A percentile compares a stretch with the other conserved stretches of the same genome.
These are phyloP conservation scores for Suillus placidus DNA, from an alignment of 768 basidiomycete species.

Conservation along the genomic window DNA sequence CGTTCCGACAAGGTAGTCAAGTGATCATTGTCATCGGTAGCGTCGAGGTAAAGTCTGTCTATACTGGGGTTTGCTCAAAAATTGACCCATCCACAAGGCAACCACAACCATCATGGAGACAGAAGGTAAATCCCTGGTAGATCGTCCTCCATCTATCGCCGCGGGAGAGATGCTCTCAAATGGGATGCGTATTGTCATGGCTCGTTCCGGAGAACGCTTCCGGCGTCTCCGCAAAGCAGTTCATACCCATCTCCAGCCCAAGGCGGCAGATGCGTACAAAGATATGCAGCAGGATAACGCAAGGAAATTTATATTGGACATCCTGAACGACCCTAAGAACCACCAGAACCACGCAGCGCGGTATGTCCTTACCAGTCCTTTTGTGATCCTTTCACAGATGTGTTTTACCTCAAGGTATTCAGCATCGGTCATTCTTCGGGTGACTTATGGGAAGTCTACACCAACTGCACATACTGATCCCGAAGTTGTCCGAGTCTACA, in stretches of 20 bases:
- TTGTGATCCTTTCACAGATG: constrained; percentile 28
- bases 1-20: constrained; percentile 48
- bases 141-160: constrained; percentile 50
- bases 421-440: constrained; percentile 13
- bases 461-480: constrained; percentile 14
- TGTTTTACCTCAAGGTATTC: constrained; percentile 11
- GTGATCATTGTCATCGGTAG: constrained; percentile 20
- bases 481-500: constrained; percentile 21
- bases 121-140: constrained; percentile 49
- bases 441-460: constrained; percentile 19
- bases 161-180: constrained; percentile 56
- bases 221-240: constrained; percentile 58
- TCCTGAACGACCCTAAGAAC: constrained; percentile 27
- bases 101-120: constrained; percentile 61
- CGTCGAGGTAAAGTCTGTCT: not conserved
- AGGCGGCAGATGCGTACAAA: constrained; percentile 44
- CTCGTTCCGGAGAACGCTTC: constrained; percentile 51
- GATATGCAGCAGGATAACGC: constrained; percentile 43
- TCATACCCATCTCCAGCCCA: constrained; percentile 54
- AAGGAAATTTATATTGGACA: constrained; percentile 11
- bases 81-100: constrained; percentile 37
- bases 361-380: constrained; percentile 32
- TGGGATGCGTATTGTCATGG: constrained; percentile 54
- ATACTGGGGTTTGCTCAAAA: not conserved
- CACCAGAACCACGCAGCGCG: constrained; percentile 32